Evolutionary conservation across 768 basidiomycete species (phyloP).

Genomic region (Suillus americanus): DNA sequence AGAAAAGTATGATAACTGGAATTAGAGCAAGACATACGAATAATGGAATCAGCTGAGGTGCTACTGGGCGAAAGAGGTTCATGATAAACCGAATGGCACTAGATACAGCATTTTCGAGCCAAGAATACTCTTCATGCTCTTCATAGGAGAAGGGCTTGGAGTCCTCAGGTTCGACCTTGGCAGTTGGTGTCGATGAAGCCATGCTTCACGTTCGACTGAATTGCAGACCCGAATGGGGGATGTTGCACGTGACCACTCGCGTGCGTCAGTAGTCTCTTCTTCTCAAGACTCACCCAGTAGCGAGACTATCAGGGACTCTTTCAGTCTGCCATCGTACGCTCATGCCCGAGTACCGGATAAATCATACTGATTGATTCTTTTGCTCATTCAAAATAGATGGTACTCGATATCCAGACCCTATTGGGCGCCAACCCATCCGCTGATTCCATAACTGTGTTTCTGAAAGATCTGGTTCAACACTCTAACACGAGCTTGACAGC

Average conservation of each 20-base stretch:
- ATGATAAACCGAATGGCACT: slow-evolving; percentile 24
- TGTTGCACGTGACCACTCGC: not conserved
- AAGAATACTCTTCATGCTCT: too few relatives aligned
- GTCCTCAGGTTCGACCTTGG: slow-evolving; percentile 7
- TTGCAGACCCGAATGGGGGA: not conserved
- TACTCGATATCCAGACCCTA: slow-evolving; percentile 33
- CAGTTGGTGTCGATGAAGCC: slow-evolving; percentile 6
- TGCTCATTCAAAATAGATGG: slow-evolving; percentile 11
- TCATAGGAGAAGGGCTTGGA: not conserved
- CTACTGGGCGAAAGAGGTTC: slow-evolving; percentile 47
- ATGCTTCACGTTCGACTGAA: not conserved
- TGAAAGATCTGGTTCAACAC: slow-evolving; percentile 31
- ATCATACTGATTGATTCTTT: not conserved
- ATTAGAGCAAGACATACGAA: slow-evolving; percentile 59
- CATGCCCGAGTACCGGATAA: not conserved
- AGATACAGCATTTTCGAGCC: slow-evolving; percentile 6
- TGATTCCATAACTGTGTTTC: slow-evolving; percentile 39
- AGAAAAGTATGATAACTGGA: slow-evolving; percentile 60
- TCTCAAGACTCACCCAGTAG: too few relatives aligned
- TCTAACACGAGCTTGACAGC: slow-evolving; percentile 14
- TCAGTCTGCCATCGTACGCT: not conserved
- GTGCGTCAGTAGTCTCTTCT: not conserved
- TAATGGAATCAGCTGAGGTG: slow-evolving; percentile 66
- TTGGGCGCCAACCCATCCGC: slow-evolving; percentile 56
- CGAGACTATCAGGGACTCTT: not conserved